phyloP scores from a whole-genome alignment of 106 monocot species.

The Chionographis japonica region DNA sequence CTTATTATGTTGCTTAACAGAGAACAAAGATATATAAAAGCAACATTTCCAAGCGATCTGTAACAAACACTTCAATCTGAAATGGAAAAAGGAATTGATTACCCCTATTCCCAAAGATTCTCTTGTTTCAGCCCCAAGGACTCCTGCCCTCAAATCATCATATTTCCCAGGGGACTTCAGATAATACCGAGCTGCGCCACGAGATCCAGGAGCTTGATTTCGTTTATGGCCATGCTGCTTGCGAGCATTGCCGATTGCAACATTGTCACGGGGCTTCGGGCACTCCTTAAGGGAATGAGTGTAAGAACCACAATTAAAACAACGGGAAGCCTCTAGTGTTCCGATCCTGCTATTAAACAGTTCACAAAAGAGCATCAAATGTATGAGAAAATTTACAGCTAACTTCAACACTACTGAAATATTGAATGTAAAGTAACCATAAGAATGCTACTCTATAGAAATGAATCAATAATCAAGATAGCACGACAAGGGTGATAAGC shows the following conservation, averaged over 20 bases:
- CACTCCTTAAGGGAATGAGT: constrained; percentile 91
- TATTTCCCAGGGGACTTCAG: constrained; percentile 65
- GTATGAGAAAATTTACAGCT: too few species aligned
- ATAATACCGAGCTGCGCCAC: constrained; percentile 62
- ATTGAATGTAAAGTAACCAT: too few species aligned
- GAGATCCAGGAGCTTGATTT: constrained; percentile 34
- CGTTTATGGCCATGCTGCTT: constrained; percentile 61
- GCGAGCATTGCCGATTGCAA: constrained; percentile 73
- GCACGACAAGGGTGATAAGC: too few species aligned
- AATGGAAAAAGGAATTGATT: constrained; percentile 9
- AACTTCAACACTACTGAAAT: too few species aligned
- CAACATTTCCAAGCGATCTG: neutral
- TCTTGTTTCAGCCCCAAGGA: constrained; percentile 82
- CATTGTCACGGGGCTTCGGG: constrained; percentile 73
- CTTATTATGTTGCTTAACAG: too few species aligned
- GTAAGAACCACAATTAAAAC: constrained; percentile 95
- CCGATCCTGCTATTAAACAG: constrained; percentile 18
- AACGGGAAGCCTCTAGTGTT: constrained; percentile 64
- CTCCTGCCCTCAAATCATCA: constrained; percentile 76
- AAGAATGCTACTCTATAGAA: too few species aligned
- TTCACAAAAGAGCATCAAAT: neutral
- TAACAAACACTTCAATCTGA: neutral
- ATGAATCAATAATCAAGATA: too few species aligned
- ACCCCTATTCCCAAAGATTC: constrained; percentile 89
- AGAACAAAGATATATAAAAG: neutral